Base-by-base conservation (phyloP, 2,329 filamentous ascomycete species). In the Aureobasidium namibiae region DNA sequence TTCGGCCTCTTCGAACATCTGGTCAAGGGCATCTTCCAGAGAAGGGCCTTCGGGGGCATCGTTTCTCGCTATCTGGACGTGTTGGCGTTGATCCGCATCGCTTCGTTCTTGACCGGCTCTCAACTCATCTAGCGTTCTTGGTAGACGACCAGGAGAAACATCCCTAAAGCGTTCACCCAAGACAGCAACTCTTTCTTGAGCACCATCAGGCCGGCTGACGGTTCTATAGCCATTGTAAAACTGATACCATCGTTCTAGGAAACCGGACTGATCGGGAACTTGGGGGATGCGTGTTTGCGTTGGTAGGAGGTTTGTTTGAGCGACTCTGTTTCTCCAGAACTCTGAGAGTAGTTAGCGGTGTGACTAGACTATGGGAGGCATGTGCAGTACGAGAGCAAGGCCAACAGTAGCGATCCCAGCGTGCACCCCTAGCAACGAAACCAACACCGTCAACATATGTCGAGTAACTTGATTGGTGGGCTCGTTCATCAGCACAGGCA, bases 381-480 rank as follows among this genome's bases (percentile, higher is more conserved):
- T 4, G 7, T 18, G 8, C 29, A 29, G 16, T 46, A 72, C 73
- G 72, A 67, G 76, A 76, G 62, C 78, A 80, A 63, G 75, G 78
- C 76, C 76, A 79, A 63, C 78, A 80, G 61, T 80, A 80, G 59
- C 74, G 68, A 63, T 80, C 75, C 76, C 77, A 79, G 39, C 78
- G 64, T 5, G 73, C 77, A 2, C 77, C 78, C 24, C 76, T 69
- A 36, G 74, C 70, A 6, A 79, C 77, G 44, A 76, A 77, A 10
- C 78, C 78, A n/a, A 79, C 69, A 21, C 78, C 78, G 58, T 79
- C 78, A 39, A 80, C 73, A 63, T 80, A 80, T 0, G 75, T 74
- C 13, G 68, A 67, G 61, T 80, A 80, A 0, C 73, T 71, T 1
- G 70, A 65, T 3, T 74, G 69, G 59, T 80, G 77, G 1, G 69